Evolutionary conservation across 208 protist species (phyloP).

Genomic region (Leishmania turanica): DNA sequence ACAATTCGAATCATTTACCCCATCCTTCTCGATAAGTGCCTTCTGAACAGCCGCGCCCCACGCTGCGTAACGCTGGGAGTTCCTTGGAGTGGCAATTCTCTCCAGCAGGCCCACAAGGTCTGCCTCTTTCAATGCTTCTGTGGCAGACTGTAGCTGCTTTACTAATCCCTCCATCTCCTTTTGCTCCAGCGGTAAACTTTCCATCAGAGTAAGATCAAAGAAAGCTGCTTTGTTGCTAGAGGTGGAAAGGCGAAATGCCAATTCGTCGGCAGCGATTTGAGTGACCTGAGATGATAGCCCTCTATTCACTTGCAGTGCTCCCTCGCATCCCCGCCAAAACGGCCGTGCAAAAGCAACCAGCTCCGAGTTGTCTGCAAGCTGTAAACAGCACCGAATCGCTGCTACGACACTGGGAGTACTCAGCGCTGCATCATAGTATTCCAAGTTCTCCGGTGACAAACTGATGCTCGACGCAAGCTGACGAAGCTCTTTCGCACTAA

Average conservation of each 20-base stretch:
- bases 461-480: slow-evolving; percentile 13
- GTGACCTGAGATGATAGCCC: slow-evolving; percentile 1
- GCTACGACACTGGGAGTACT: slow-evolving; percentile 4
- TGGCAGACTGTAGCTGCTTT: slow-evolving; percentile 5
- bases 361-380: slow-evolving; percentile 4
- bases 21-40: not conserved
- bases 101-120: slow-evolving; percentile 6
- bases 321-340: slow-evolving; percentile 1
- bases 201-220: slow-evolving; percentile 6
- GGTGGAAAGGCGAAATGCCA: slow-evolving; percentile 2
- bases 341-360: slow-evolving; percentile 11
- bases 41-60: slow-evolving; percentile 17
- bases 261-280: slow-evolving; percentile 2
- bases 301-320: not conserved
- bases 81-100: not conserved
- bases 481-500: slow-evolving; percentile 4
- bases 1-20: not conserved
- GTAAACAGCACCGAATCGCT: slow-evolving; percentile 18
- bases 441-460: slow-evolving; percentile 11
- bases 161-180: slow-evolving; percentile 13
- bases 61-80: slow-evolving; percentile 1
- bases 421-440: slow-evolving; percentile 24
- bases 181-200: slow-evolving; percentile 11
- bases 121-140: not conserved
- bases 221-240: not conserved